Conservation (phyloP, 2,329 filamentous ascomycete genomes). For the Bipolaris bicolor region DNA sequence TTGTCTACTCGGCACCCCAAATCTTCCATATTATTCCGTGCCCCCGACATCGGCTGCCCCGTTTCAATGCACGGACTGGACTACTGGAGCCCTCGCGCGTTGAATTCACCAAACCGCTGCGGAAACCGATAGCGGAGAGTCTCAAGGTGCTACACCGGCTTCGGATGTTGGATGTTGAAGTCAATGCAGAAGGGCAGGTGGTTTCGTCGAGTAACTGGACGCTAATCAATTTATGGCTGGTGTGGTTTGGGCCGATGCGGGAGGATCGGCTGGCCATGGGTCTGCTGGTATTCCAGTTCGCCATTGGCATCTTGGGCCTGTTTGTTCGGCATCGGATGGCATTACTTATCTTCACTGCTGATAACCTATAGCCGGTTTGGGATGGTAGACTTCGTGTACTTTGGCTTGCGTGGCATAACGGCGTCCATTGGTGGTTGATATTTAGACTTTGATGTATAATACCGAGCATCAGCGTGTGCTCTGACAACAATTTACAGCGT, state of each 20-base stretch:
- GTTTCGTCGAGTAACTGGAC: slow-evolving; percentile 88
- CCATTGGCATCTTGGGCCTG: slow-evolving; percentile 79
- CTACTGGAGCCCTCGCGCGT: slow-evolving; percentile 86
- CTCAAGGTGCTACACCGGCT: slow-evolving; percentile 74
- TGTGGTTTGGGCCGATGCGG: slow-evolving; percentile 89
- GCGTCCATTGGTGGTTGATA: neutral
- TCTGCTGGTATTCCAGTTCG: slow-evolving; percentile 77
- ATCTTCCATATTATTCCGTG: slow-evolving; percentile 90
- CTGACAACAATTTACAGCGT: neutral
- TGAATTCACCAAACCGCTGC: slow-evolving; percentile 74
- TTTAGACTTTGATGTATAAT: neutral
- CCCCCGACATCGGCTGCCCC: slow-evolving; percentile 87
- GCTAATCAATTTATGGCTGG: slow-evolving; percentile 92
- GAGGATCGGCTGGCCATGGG: slow-evolving; percentile 84
- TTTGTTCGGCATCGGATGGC: slow-evolving; percentile 87
- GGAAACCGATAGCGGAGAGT: slow-evolving; percentile 63
- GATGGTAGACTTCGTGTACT: neutral
- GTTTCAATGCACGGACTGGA: slow-evolving; percentile 84
- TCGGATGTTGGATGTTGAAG: slow-evolving; percentile 70
- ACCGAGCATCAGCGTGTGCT: neutral
- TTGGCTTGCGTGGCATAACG: neutral
- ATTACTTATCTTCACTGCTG: slow-evolving; percentile 84
- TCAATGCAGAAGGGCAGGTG: slow-evolving; percentile 72
- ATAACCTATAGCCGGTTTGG: slow-evolving; percentile 63
- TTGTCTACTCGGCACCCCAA: slow-evolving; percentile 90